A percentile compares a stretch with the other conserved stretches of the same genome.
These are phyloP conservation scores for Rubia tinctorum DNA, from an alignment of 305 asterid genomes.

Conservation along the genomic window DNA sequence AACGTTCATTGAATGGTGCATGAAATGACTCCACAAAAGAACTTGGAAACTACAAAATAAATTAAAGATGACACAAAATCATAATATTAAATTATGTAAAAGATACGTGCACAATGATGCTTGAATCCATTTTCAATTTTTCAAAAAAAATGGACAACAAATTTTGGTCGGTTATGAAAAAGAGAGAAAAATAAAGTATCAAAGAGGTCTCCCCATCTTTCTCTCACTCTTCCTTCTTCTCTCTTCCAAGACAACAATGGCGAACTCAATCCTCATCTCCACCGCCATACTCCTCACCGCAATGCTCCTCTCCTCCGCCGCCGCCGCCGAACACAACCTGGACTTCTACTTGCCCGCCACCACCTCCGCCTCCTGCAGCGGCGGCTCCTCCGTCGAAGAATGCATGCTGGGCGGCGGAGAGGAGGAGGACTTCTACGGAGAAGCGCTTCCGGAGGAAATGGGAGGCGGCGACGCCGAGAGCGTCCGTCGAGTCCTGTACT, in stretches of 20 bases:
- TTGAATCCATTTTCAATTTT: too few species aligned
- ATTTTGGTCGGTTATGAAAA: too few species aligned
- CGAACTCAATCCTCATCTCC: slow-evolving; percentile 9
- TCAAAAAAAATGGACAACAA: too few species aligned
- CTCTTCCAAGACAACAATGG: not conserved
- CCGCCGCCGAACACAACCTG: not conserved
- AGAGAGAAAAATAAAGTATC: too few species aligned
- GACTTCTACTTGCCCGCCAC: slow-evolving; percentile 1
- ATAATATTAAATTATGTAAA: too few species aligned
- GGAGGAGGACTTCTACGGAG: slow-evolving; percentile 9
- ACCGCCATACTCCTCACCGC: not conserved
- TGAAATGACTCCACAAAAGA: too few species aligned
- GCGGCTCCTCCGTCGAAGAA: slow-evolving; percentile 48
- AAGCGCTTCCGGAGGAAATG: slow-evolving; percentile 34
- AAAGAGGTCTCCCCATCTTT: too few species aligned
- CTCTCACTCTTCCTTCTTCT: too few species aligned
- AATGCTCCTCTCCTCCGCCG: not conserved
- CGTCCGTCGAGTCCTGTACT: slow-evolving; percentile 54
- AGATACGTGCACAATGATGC: too few species aligned
- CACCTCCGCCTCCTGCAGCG: slow-evolving; percentile 4
- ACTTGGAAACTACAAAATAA: too few species aligned
- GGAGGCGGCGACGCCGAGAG: slow-evolving; percentile 51
- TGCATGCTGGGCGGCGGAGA: slow-evolving; percentile 36
- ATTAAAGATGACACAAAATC: too few species aligned
- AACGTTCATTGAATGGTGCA: too few species aligned